Evolutionary conservation across 2,329 filamentous ascomycete species (phyloP).

Genomic region (Shiraia sp.): DNA sequence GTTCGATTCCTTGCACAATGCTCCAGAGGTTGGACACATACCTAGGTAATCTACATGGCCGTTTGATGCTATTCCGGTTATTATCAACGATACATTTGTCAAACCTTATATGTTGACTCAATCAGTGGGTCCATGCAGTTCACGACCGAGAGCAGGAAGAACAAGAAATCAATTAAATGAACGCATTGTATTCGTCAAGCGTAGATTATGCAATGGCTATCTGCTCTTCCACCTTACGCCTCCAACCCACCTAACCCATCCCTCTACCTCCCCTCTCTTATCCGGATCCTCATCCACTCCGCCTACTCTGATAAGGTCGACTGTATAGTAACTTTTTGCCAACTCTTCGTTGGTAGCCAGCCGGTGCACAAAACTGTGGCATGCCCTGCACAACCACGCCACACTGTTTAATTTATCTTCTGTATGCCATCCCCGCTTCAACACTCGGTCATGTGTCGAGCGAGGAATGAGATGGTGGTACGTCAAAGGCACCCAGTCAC

Average conservation of each 20-base stretch:
- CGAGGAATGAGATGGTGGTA: slow-evolving; percentile 89
- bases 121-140: too few relatives aligned
- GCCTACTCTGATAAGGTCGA: slow-evolving; percentile 69
- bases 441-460: slow-evolving; percentile 72
- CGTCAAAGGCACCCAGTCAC: slow-evolving; percentile 74
- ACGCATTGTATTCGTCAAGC: too few relatives aligned
- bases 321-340: slow-evolving; percentile 71
- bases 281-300: slow-evolving; percentile 69
- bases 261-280: slow-evolving; percentile 70
- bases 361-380: slow-evolving; percentile 80
- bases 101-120: too few relatives aligned
- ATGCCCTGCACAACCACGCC: slow-evolving; percentile 83
- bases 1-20: too few relatives aligned
- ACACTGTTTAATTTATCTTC: slow-evolving; percentile 77
- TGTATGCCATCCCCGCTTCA: slow-evolving; percentile 79
- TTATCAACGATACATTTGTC: too few relatives aligned
- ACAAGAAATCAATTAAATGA: too few relatives aligned
- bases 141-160: too few relatives aligned
- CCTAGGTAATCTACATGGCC: too few relatives aligned
- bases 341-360: slow-evolving; percentile 77
- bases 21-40: too few relatives aligned
- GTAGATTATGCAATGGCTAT: slow-evolving; percentile 26
- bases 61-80: too few relatives aligned
- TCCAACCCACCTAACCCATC: slow-evolving; percentile 74
- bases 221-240: slow-evolving; percentile 73